These are phyloP conservation scores for Boletales sp. DNA, from an alignment of 768 basidiomycete genomes.

Conservation along the genomic window DNA sequence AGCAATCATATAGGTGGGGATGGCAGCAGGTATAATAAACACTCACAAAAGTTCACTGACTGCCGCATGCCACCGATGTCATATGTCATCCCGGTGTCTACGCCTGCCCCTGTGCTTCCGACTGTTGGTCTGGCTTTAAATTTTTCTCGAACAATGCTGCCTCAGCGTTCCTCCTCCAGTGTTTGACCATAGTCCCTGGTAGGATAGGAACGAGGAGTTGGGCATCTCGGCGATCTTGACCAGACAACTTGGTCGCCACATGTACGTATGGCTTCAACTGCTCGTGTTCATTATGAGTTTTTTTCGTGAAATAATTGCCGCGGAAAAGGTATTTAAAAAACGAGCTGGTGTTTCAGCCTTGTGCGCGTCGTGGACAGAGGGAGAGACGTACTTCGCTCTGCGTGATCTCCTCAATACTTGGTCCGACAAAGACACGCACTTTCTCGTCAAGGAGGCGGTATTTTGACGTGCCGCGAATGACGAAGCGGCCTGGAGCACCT, in stretches of 20 bases:
- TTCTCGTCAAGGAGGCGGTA: slow-evolving; percentile 79
- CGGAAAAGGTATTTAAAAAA: background rate
- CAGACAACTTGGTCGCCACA: slow-evolving; percentile 18
- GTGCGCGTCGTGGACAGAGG: background rate
- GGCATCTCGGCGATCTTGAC: slow-evolving; percentile 22
- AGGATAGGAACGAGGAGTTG: slow-evolving; percentile 25
- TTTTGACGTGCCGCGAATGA: slow-evolving; percentile 71
- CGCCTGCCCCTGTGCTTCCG: background rate
- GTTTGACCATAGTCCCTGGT: slow-evolving; percentile 22
- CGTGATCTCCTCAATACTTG: slow-evolving; percentile 61
- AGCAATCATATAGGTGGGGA: background rate
- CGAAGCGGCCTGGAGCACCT: slow-evolving; percentile 84
- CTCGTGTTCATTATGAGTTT: background rate
- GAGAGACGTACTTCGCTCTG: slow-evolving; percentile 48
- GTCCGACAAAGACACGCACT: slow-evolving; percentile 82
- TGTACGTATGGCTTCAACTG: slow-evolving; percentile 30
- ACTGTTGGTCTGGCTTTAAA: background rate
- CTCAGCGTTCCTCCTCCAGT: slow-evolving; percentile 23
- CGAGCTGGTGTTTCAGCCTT: background rate
- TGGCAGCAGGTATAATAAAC: too few relatives aligned
- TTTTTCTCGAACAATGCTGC: background rate
- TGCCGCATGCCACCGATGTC: background rate
- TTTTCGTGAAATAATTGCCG: background rate
- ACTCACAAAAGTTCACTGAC: slow-evolving; percentile 2
- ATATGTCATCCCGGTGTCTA: background rate